Base-by-base conservation (phyloP, 2,329 filamentous ascomycete genomes). In the Diaporthe amygdali region DNA sequence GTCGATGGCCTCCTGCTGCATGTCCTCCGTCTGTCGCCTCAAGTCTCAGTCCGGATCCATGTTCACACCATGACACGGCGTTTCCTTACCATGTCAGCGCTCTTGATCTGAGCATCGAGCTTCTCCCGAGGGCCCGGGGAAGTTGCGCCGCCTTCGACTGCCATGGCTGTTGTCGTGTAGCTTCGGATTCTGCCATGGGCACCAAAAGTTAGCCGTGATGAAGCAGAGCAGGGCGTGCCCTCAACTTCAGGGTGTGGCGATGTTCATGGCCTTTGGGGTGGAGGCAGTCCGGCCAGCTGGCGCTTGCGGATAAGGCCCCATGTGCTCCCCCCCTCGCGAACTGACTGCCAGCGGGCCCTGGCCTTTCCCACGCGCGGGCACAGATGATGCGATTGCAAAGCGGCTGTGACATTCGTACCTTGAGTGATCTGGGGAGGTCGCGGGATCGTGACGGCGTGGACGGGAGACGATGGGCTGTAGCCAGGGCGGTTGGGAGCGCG, bases 1-100 rank as follows among this genome's bases (percentile, higher is more conserved):
- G 90, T 98, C 94, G 79, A 99, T 94, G 56, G 92, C 94, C 84
- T 98, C 96, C 78, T 94, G 90, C 80, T 98, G 95, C 96, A 99
- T 97, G 78, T 98, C 95, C 72, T 98, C 96, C 78, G 92, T 96
- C 96, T 98, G 80, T 77, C 37, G 5, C 9, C 51, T 54, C 32
- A 37, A 22, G n/a, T 27, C 52, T 72, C 61, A 72, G 68, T 54
- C 66, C 30, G 17, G 20, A 30, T 4, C 22, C 49, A 12, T 37
- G 20, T 4, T 25, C 7, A 12, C 12, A 20, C 8, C 41, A 9
- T 27, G 25, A 6, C 9, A 32, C 15, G 32, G 5, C 17, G 51
- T 22, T 22, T 34, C 32, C 86, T 83, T 88, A 98, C 96, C 96
- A 99, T 99, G 81, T 99, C 96, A 72, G 94, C 96, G 77, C 95